These are phyloP conservation scores for Xylaria sp. DNA, from an alignment of 2,329 filamentous ascomycete genomes.

Conservation along the genomic window DNA sequence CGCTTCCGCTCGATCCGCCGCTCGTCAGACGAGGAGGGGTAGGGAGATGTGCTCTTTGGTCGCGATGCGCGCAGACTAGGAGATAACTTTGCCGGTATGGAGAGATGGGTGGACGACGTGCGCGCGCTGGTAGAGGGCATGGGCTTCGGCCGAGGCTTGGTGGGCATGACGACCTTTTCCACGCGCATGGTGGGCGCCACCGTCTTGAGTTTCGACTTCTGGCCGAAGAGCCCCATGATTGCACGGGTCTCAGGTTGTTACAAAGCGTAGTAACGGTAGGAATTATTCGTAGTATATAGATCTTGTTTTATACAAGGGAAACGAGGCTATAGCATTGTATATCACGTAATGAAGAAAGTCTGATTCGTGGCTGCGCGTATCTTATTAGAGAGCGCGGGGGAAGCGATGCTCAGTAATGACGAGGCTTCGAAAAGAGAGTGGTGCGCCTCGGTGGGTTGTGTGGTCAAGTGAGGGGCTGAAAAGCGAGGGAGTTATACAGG, in stretches of 20 bases:
- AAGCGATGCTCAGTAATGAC: slow-evolving; percentile 1
- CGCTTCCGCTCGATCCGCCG: slow-evolving; percentile 57
- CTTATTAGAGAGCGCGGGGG: slow-evolving; percentile 17
- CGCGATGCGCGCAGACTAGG: slow-evolving; percentile 54
- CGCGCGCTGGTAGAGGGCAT: slow-evolving; percentile 38
- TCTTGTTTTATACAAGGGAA: neutral
- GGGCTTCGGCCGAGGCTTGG: slow-evolving; percentile 46
- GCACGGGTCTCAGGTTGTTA: slow-evolving; percentile 9
- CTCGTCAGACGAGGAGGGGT: slow-evolving; percentile 50
- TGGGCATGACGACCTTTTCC: slow-evolving; percentile 62
- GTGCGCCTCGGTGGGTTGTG: slow-evolving; percentile 20
- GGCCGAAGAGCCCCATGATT: slow-evolving; percentile 56
- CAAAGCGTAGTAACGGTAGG: neutral
- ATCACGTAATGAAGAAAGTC: slow-evolving; percentile 1
- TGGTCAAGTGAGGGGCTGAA: slow-evolving; percentile 13
- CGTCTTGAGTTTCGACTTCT: slow-evolving; percentile 63
- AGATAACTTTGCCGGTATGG: slow-evolving; percentile 54
- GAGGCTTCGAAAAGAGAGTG: slow-evolving; percentile 33
- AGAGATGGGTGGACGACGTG: slow-evolving; percentile 42
- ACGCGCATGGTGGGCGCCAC: slow-evolving; percentile 63
- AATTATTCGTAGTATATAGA: slow-evolving; percentile 17
- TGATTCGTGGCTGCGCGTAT: slow-evolving; percentile 4
- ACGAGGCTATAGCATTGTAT: slow-evolving; percentile 23
- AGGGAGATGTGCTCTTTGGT: slow-evolving; percentile 55
- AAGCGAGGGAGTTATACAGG: slow-evolving; percentile 13